These are phyloP conservation scores for Talaromyces trachyspermus DNA, from an alignment of 495 filamentous ascomycete genomes.

Conservation along the genomic window DNA sequence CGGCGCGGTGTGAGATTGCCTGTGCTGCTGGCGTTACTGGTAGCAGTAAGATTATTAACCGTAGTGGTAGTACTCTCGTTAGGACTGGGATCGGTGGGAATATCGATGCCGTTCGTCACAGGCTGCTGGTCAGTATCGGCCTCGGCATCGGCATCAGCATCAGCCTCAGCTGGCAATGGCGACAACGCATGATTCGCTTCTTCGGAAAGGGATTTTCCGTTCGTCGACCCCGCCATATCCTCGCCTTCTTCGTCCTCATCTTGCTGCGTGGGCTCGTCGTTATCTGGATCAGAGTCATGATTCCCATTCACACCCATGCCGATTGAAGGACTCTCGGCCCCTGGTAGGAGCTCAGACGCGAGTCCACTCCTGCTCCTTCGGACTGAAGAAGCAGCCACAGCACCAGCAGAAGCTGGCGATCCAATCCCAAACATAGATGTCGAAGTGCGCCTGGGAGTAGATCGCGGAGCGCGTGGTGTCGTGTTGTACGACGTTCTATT, in stretches of 20 bases:
- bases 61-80: neutral
- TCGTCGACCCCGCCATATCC: neutral
- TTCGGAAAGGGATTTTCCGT: neutral
- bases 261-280: too few relatives aligned
- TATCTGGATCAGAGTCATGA: conserved; percentile 20
- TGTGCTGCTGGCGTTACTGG: neutral
- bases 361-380: conserved; percentile 35
- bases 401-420: conserved; percentile 16
- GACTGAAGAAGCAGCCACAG: conserved; percentile 16
- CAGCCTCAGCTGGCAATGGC: too few relatives aligned
- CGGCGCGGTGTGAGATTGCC: neutral
- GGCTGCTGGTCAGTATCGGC: neutral
- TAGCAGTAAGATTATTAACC: neutral
- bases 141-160: neutral
- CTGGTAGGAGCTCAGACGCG: conserved; percentile 21
- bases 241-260: conserved; percentile 15
- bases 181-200: too few relatives aligned
- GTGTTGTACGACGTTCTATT: neutral
- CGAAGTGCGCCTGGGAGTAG: conserved; percentile 30
- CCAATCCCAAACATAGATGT: conserved; percentile 7
- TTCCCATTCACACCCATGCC: conserved; percentile 15
- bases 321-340: conserved; percentile 17
- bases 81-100: conserved; percentile 4
- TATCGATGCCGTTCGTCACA: neutral
- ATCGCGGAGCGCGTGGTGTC: conserved; percentile 13